Evolutionary conservation across 257 asterid species (phyloP).

Genomic region (Solanum paucissectum): DNA sequence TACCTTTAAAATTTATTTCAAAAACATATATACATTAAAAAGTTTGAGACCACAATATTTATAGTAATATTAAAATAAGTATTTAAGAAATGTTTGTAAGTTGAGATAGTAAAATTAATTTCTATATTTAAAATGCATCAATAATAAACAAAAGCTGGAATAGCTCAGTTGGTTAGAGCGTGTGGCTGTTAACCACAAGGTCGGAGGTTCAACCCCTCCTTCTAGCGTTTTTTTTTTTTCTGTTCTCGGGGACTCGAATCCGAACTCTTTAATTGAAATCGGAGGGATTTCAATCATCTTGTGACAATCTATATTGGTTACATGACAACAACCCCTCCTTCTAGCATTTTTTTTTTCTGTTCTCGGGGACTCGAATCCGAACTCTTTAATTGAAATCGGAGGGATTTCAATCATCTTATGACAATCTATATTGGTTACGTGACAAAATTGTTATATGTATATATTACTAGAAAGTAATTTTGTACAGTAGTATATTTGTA

Average conservation of each 20-base stretch:
- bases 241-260: background rate
- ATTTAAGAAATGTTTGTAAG: background rate
- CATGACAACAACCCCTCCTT: conserved; percentile 8
- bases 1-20: background rate
- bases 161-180: conserved; percentile 99
- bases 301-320: background rate
- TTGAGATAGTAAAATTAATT: no score
- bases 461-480: no score
- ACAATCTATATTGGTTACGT: background rate
- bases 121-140: no score
- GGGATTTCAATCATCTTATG: background rate
- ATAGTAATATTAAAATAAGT: background rate
- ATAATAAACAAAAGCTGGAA: conserved; percentile 44
- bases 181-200: conserved; percentile 99
- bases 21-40: background rate
- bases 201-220: conserved; percentile 87
- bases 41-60: background rate
- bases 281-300: background rate
- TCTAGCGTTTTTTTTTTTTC: conserved; percentile 22
- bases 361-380: background rate
- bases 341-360: conserved; percentile 17
- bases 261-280: background rate
- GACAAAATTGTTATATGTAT: background rate
- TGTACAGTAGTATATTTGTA: no score
- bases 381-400: background rate